phyloP scores from a whole-genome alignment of 192 early-diverging fungal species.

The Entophlyctis luteolus region DNA sequence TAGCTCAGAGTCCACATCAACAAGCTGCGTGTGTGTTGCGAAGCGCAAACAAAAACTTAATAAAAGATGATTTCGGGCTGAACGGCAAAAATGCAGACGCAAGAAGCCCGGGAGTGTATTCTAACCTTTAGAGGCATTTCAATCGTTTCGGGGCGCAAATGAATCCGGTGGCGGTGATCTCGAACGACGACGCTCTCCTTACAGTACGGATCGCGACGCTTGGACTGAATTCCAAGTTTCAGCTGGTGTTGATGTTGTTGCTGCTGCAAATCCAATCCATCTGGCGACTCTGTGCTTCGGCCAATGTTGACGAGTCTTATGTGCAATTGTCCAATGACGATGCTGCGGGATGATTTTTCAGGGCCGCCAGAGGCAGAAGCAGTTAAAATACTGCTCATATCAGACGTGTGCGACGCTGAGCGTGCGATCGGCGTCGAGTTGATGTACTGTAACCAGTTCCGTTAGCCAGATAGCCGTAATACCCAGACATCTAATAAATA shows the following conservation, averaged over 20 bases:
- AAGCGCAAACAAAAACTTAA: too few species aligned
- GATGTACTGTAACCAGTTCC: not conserved
- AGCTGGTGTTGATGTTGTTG: not conserved
- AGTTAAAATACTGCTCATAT: constrained; percentile 9
- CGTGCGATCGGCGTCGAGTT: constrained; percentile 5
- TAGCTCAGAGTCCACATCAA: constrained; percentile 43
- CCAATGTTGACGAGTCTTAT: constrained; percentile 33
- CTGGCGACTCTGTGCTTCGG: not conserved
- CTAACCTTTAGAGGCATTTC: constrained; percentile 15
- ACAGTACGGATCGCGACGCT: constrained; percentile 17
- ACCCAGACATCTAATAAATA: not conserved
- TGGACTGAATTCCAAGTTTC: not conserved
- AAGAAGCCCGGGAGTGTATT: too few species aligned
- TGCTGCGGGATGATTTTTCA: not conserved
- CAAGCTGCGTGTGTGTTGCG: too few species aligned
- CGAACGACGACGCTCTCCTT: constrained; percentile 26
- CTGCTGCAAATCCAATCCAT: not conserved
- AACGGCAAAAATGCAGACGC: not conserved
- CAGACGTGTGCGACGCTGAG: constrained; percentile 24
- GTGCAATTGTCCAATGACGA: constrained; percentile 31
- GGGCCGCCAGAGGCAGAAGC: not conserved
- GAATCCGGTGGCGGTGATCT: constrained; percentile 25
- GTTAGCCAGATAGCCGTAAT: not conserved
- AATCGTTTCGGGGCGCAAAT: constrained; percentile 12
- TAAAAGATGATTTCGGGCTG: not conserved